Percentiles rank a stretch among this genome's conserved stretches.
Conservation (phyloP, 495 filamentous ascomycete species). For the Trichoderma erinaceum region DNA sequence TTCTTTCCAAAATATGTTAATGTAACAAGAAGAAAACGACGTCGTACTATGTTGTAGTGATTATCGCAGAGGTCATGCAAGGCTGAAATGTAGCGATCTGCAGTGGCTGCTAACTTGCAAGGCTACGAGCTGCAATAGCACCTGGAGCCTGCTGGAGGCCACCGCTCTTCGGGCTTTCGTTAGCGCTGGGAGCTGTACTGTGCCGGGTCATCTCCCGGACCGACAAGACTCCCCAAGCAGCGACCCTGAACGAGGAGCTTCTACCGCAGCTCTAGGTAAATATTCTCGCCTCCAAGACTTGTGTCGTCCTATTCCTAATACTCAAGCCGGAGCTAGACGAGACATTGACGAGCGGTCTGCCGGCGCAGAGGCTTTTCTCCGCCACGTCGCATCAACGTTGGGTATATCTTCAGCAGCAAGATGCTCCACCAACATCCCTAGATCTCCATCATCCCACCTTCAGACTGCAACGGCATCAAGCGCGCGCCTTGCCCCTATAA, state of each 20-base stretch:
- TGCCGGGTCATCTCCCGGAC: background rate
- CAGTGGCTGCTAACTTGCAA: background rate
- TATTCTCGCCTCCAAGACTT: background rate
- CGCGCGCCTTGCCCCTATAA: background rate
- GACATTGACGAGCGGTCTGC: background rate
- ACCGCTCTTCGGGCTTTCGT: background rate
- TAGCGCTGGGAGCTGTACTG: background rate
- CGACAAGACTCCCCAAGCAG: background rate
- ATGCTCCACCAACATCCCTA: constrained; percentile 12
- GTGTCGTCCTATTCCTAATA: background rate
- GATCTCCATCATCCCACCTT: constrained; percentile 5
- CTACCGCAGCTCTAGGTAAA: background rate
- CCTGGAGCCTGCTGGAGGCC: background rate
- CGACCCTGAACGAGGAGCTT: background rate
- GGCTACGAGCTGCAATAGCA: background rate
- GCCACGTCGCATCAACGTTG: background rate
- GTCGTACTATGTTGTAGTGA: background rate
- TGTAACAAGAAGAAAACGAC: too few relatives aligned
- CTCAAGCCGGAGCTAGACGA: background rate
- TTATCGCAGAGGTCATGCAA: background rate
- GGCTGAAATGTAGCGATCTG: background rate
- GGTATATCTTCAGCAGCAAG: constrained; percentile 1
- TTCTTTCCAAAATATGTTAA: background rate
- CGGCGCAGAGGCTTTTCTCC: background rate
- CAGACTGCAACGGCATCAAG: background rate